phyloP scores from a whole-genome alignment of 176 grass and related monocot species.

The Oryza australiensis region DNA sequence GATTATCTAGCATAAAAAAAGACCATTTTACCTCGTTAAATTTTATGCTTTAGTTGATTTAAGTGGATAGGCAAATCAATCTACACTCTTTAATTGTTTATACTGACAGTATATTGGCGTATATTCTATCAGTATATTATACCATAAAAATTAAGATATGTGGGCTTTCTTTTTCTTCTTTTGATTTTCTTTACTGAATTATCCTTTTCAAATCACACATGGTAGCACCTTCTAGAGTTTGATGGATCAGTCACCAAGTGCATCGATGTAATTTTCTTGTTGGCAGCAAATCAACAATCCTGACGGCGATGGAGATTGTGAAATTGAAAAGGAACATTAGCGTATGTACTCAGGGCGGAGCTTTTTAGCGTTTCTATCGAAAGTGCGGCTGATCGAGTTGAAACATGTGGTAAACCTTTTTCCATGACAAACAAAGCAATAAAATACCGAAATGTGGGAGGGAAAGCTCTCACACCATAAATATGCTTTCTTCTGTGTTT shows the following conservation, averaged over 20 bases:
- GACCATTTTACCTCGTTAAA: too few species aligned
- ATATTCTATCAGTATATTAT: too few species aligned
- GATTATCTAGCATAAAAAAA: too few species aligned
- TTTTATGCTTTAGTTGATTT: too few species aligned
- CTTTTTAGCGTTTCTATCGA: not conserved
- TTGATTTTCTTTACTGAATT: too few species aligned
- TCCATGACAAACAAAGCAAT: slow-evolving; percentile 14
- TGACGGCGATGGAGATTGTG: slow-evolving; percentile 4
- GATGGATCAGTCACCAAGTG: slow-evolving; percentile 27
- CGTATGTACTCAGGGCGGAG: not conserved
- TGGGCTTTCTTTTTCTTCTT: too few species aligned
- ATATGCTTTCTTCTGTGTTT: not conserved
- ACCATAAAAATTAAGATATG: too few species aligned
- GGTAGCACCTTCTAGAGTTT: not conserved
- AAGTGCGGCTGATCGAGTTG: not conserved
- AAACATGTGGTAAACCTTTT: slow-evolving; percentile 19
- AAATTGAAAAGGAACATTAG: not conserved
- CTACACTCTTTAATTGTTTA: too few species aligned
- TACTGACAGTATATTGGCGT: too few species aligned
- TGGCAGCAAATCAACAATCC: not conserved
- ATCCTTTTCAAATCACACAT: not conserved
- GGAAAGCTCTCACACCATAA: not conserved
- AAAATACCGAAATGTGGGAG: not conserved
- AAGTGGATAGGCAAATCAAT: too few species aligned
- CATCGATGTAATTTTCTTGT: slow-evolving; percentile 20